Base-by-base conservation (phyloP, 257 asterid genomes). In the Solanum tarapatanum region DNA sequence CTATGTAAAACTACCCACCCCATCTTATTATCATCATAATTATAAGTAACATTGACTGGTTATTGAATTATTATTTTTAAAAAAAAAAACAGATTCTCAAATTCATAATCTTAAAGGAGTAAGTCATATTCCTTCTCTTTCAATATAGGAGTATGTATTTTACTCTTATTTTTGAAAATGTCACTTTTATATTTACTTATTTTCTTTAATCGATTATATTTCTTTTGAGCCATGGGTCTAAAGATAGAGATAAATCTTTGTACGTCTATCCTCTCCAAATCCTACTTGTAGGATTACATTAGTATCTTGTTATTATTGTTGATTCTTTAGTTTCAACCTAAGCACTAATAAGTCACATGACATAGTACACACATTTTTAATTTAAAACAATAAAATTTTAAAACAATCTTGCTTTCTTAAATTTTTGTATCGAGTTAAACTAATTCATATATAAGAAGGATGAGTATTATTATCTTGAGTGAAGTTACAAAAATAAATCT, bases 261-360 rank as follows among this genome's bases (percentile, higher is more conserved):
- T 23, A n/a, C 16, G 0, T 62, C 32, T 55, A 62, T 23, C 1
- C 6, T 62, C 0, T 4, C 0, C 7, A 62, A 23, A 62, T 62
- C 2, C 3, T 11, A 10, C 6, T 62, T 10, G 1, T 62, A 1
- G 19, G 3, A 62, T 62, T 62, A 62, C 0, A n/a, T 1, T n/a
- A 0, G 5, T 0, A 0, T 62, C 1, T n/a, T 62, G 1, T 23
- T 62, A 0, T n/a, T n/a, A 11, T 9, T 62, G 4, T 62, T 62
- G 1, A 7, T 55, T 55, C 1, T 17, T 19, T 2, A 62, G 10
- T 62, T 9, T 62, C 16, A n/a, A n/a, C 0, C 1, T 8, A 62
- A 62, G 14, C 11, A n/a, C 7, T 55, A 55, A 55, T 55, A 55
- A 55, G 24, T 55, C 64, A 55, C 23, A 16, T 51, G 62, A 6